Evolutionary conservation across 768 basidiomycete genomes (phyloP), one percentile per base, ranked within the genome.

Genomic region (Piloderma croceum): DNA sequence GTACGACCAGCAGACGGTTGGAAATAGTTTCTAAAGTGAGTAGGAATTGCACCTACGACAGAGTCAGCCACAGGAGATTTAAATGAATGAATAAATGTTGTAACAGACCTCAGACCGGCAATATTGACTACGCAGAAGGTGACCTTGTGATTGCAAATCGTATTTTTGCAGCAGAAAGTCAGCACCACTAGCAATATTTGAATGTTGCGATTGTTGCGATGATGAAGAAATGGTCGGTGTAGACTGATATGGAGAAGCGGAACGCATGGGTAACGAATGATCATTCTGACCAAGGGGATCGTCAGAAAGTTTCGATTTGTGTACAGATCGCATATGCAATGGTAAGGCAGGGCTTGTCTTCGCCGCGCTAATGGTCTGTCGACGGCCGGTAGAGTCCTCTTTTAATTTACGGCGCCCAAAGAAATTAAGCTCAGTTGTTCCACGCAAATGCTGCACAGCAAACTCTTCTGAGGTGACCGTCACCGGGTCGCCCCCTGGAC

Each of bases 21-120:
- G 83, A 90, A 51, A 99, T 93, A 56, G 82, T 86, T 61, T 98
- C 94, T 35, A 99, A 74, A 13, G 80, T 75, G 35, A 92, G 75
- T 38, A 97, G 61, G 61, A 97, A 96, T 66, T 84, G 78, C 36
- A 93, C 76, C 83, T 93, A 53, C 40, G 42, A 48, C 41, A 51
- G 40, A 9, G 34, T 27, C 12, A 50, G 24, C 40, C 48, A 33
- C 44, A 33, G 34, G 27, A 15, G 27, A 29, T 9, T 9, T 29
- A n/a, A 20, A 23, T 23, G 11, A 19, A 23, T 18, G 24, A 5
- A 29, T 19, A 27, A 31, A 38, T 5, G 10, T 35, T 20, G 18
- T 48, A 25, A 64, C 77, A 42, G 54, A 83, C 90, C 80, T 83
- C 87, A 7, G 87, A 86, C 25, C 87, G 78, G 63, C 83, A 91